Conservation (phyloP, 768 basidiomycete species). For the Lentinula boryana region DNA sequence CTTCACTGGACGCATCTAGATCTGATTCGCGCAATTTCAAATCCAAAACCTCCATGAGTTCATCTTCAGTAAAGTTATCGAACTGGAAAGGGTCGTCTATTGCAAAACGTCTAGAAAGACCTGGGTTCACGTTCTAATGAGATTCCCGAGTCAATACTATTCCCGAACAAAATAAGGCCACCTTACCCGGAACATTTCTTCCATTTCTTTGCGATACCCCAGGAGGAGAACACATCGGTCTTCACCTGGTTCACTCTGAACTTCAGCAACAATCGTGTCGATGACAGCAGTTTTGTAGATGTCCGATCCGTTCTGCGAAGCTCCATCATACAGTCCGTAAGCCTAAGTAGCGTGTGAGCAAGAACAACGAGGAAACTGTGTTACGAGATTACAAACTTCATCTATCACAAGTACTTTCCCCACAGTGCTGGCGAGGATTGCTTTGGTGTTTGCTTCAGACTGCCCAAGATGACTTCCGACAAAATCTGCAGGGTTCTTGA, state of each 20-base stretch:
- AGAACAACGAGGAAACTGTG: neutral
- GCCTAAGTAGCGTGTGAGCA: slow-evolving; percentile 22
- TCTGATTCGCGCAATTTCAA: slow-evolving; percentile 53
- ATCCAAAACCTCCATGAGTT: slow-evolving; percentile 49
- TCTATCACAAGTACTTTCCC: slow-evolving; percentile 44
- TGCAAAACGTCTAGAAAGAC: slow-evolving; percentile 58
- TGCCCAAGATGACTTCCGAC: slow-evolving; percentile 50
- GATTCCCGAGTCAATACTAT: no score
- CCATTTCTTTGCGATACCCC: slow-evolving; percentile 37
- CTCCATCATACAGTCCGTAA: slow-evolving; percentile 30
- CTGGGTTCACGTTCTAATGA: slow-evolving; percentile 64
- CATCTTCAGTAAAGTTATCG: slow-evolving; percentile 52
- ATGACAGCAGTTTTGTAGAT: slow-evolving; percentile 36
- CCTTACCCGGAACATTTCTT: slow-evolving; percentile 64
- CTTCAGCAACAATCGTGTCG: slow-evolving; percentile 42
- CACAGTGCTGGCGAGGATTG: slow-evolving; percentile 37
- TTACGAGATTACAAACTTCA: slow-evolving; percentile 20
- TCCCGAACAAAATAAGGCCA: no score
- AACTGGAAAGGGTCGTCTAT: slow-evolving; percentile 69
- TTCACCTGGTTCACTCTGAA: slow-evolving; percentile 40
- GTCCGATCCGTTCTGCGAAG: slow-evolving; percentile 25
- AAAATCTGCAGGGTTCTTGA: slow-evolving; percentile 68
- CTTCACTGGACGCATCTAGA: slow-evolving; percentile 47
- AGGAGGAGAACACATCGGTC: slow-evolving; percentile 39
- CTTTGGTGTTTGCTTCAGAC: slow-evolving; percentile 62